Percentiles rank a stretch among this genome's conserved stretches.
Conservation (phyloP, 2,329 filamentous ascomycete genomes). For the Monosporascus sp. region DNA sequence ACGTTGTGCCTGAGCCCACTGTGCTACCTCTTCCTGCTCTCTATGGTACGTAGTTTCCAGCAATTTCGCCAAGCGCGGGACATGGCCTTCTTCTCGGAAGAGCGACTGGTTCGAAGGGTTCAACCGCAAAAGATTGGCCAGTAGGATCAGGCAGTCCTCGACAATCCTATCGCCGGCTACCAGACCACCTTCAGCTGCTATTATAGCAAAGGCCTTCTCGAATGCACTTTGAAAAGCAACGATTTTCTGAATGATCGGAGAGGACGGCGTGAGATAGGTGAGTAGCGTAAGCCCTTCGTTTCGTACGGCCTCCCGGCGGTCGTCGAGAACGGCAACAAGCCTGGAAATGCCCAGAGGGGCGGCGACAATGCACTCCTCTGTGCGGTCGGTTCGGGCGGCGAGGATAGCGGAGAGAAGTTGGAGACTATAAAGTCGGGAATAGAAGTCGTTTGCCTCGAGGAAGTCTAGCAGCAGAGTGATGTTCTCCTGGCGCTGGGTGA, state of each 20-base stretch:
- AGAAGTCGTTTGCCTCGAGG: constrained; percentile 82
- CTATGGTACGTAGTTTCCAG: constrained; percentile 56
- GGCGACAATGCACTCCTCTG: constrained; percentile 89
- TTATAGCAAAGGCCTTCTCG: constrained; percentile 76
- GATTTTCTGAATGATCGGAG: constrained; percentile 85
- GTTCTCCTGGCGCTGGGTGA: constrained; percentile 96
- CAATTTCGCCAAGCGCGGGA: constrained; percentile 66
- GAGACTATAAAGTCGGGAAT: constrained; percentile 83
- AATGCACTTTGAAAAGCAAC: constrained; percentile 96
- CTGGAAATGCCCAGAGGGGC: constrained; percentile 85
- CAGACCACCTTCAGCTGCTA: constrained; percentile 76
- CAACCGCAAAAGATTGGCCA: constrained; percentile 81
- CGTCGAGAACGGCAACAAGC: constrained; percentile 78
- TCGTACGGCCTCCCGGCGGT: constrained; percentile 78
- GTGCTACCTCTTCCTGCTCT: constrained; percentile 56
- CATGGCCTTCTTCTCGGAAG: constrained; percentile 85
- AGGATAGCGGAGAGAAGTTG: constrained; percentile 86
- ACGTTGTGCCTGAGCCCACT: constrained; percentile 71
- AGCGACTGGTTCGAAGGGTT: constrained; percentile 91
- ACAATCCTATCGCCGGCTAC: constrained; percentile 79
- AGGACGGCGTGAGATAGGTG: constrained; percentile 81
- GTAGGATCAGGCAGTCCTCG: constrained; percentile 86
- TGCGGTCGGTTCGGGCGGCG: constrained; percentile 79
- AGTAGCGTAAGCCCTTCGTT: constrained; percentile 86
- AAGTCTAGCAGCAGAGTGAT: constrained; percentile 87